phyloP scores from a whole-genome alignment of 441 rosid species.

The Manihot esculenta region DNA sequence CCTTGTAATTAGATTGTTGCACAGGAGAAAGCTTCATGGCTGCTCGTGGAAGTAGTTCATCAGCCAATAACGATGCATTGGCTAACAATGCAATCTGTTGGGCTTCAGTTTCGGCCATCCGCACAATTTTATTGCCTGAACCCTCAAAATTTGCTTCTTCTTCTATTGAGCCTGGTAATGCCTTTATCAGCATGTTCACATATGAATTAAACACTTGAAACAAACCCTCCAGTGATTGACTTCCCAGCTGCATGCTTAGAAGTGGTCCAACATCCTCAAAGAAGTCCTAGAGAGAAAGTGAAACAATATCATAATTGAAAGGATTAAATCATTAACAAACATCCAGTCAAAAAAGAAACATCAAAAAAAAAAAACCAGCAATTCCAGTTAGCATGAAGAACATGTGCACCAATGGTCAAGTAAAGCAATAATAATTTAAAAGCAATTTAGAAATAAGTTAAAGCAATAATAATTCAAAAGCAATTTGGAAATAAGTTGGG shows the following conservation, averaged over 20 bases:
- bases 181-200: slow-evolving; percentile 79
- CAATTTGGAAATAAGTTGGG: neutral
- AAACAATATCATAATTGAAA: slow-evolving; percentile 1
- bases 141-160: slow-evolving; percentile 88
- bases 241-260: slow-evolving; percentile 96
- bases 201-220: slow-evolving; percentile 96
- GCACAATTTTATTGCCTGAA: slow-evolving; percentile 80
- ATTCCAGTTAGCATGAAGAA: neutral
- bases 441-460: slow-evolving; percentile 7
- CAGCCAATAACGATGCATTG: slow-evolving; percentile 95
- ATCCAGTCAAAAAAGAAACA: neutral
- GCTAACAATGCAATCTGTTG: slow-evolving; percentile 97
- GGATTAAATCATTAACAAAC: neutral
- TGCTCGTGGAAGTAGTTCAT: slow-evolving; percentile 97
- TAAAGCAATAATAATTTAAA: neutral
- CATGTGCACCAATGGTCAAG: neutral
- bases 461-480: neutral
- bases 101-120: slow-evolving; percentile 91
- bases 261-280: slow-evolving; percentile 98
- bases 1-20: slow-evolving; percentile 56
- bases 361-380: neutral
- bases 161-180: slow-evolving; percentile 93
- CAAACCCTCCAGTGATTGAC: slow-evolving; percentile 88
- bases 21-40: slow-evolving; percentile 88
- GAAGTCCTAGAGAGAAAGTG: slow-evolving; percentile 62